These are phyloP conservation scores for Leptographium wingfieldii DNA, from an alignment of 2,329 filamentous ascomycete genomes.

Conservation along the genomic window DNA sequence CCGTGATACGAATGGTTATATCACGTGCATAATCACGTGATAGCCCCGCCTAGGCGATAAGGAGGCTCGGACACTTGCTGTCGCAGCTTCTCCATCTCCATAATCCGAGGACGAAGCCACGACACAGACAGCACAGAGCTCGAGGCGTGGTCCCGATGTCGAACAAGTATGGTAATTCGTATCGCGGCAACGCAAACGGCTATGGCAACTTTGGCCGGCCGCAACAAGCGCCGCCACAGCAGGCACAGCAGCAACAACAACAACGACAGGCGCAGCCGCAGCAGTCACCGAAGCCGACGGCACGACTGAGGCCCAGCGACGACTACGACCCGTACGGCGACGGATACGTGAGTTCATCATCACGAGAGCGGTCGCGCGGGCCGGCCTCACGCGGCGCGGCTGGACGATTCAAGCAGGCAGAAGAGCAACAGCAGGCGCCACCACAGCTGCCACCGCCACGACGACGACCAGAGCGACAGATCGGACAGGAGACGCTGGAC, in stretches of 20 bases:
- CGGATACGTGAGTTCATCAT: slow-evolving; percentile 16
- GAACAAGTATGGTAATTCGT: slow-evolving; percentile 35
- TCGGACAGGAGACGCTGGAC: slow-evolving; percentile 51
- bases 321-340: slow-evolving; percentile 39
- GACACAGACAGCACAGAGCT: neutral
- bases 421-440: neutral
- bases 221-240: slow-evolving; percentile 4
- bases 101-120: neutral
- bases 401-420: neutral
- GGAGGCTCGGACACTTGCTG: neutral
- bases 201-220: slow-evolving; percentile 30
- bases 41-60: neutral
- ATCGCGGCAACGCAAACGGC: slow-evolving; percentile 31
- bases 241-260: neutral
- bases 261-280: neutral
- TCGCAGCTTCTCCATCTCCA: neutral
- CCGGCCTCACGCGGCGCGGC: neutral
- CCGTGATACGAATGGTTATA: neutral
- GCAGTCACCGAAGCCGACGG: neutral
- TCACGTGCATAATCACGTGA: neutral
- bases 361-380: neutral
- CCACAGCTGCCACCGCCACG: neutral
- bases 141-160: slow-evolving; percentile 26
- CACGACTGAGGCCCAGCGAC: slow-evolving; percentile 20
- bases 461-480: slow-evolving; percentile 28